A percentile compares a stretch with the other conserved stretches of the same genome.
Evolutionary conservation across 2,329 filamentous ascomycete genomes (phyloP).

Genomic region (Phialocephala sp.): DNA sequence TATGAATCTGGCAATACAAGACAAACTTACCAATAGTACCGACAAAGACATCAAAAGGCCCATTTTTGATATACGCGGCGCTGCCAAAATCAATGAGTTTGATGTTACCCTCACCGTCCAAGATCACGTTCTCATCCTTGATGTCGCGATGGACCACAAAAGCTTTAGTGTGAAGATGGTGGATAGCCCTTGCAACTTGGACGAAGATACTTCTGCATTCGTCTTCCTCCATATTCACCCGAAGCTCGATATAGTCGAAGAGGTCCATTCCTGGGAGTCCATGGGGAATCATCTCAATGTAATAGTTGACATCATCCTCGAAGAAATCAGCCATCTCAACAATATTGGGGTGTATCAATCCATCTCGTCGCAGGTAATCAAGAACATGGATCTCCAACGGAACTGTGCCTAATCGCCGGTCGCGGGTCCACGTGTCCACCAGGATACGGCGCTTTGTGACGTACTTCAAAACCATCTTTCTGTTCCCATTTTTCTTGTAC

Average conservation of each 20-base stretch:
- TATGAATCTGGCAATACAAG: background rate
- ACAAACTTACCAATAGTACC: constrained; percentile 85
- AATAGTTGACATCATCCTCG: constrained; percentile 89
- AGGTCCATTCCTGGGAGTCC: constrained; percentile 97
- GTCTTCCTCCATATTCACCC: constrained; percentile 92
- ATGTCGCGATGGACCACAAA: constrained; percentile 96
- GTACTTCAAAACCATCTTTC: constrained; percentile 95
- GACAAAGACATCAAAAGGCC: constrained; percentile 98
- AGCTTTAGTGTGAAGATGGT: constrained; percentile 90
- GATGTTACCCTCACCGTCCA: constrained; percentile 93
- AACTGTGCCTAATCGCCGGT: constrained; percentile 90
- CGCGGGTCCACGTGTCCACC: constrained; percentile 97
- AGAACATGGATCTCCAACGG: constrained; percentile 96
- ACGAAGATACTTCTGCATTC: constrained; percentile 95
- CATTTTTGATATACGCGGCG: constrained; percentile 97
- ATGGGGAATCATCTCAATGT: constrained; percentile 97
- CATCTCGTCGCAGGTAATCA: constrained; percentile 84
- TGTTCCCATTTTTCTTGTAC: constrained; percentile 75
- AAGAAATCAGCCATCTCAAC: constrained; percentile 77
- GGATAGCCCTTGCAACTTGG: constrained; percentile 87
- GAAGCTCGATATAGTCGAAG: constrained; percentile 97
- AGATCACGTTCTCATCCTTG: constrained; percentile 97
- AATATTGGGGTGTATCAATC: constrained; percentile 70
- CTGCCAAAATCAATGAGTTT: constrained; percentile 99
- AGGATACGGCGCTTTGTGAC: constrained; percentile 96